phyloP scores from a whole-genome alignment of 345 rosid species.

The Excoecaria cochinchinensis region DNA sequence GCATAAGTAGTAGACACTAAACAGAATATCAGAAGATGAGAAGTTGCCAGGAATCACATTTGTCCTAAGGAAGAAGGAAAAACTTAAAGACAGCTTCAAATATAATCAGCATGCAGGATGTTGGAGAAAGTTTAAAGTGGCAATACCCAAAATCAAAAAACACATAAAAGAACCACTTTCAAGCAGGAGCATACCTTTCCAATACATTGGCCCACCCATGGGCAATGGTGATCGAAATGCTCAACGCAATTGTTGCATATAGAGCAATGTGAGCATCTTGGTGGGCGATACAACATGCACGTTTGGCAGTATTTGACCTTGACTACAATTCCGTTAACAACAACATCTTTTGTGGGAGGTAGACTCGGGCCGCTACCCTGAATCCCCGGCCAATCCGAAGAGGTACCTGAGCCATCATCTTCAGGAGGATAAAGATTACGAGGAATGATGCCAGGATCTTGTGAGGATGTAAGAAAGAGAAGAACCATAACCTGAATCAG shows the following conservation, averaged over 20 bases:
- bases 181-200: conserved; percentile 56
- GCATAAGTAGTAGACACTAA: background rate
- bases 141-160: background rate
- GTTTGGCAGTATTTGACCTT: conserved; percentile 88
- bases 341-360: conserved; percentile 71
- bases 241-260: conserved; percentile 93
- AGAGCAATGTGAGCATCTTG: conserved; percentile 95
- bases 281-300: conserved; percentile 90
- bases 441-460: conserved; percentile 95
- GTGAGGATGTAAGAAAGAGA: conserved; percentile 80
- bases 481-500: conserved; percentile 61
- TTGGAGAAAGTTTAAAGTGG: background rate
- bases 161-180: background rate
- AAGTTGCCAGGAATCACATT: background rate
- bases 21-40: background rate
- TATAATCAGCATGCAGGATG: background rate
- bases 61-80: background rate
- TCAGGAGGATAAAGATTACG: conserved; percentile 83
- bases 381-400: conserved; percentile 47
- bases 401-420: conserved; percentile 55
- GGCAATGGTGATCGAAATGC: conserved; percentile 95
- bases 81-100: background rate
- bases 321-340: conserved; percentile 58
- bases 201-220: conserved; percentile 98
- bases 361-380: conserved; percentile 36